phyloP scores from a whole-genome alignment of 2,329 filamentous ascomycete species.

The Aspergillus phoenicis region DNA sequence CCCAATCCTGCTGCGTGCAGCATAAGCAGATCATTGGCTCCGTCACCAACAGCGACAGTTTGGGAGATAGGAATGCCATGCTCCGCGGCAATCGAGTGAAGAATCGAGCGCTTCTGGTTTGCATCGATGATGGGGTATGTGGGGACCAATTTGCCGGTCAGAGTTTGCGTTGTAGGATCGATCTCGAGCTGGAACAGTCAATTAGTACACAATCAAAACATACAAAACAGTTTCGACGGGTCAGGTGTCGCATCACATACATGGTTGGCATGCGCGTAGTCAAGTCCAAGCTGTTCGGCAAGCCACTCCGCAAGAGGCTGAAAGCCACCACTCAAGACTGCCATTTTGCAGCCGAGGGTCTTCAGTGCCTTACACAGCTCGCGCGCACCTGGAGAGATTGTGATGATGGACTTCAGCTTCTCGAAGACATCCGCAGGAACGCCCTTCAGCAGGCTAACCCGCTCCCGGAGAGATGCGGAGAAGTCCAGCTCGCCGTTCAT shows the following conservation, averaged over 20 bases:
- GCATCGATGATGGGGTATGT: conserved; percentile 61
- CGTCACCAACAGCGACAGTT: conserved; percentile 63
- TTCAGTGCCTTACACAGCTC: conserved; percentile 75
- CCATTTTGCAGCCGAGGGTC: conserved; percentile 79
- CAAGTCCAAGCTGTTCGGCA: conserved; percentile 75
- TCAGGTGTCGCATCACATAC: conserved; percentile 43
- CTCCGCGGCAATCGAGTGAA: conserved; percentile 57
- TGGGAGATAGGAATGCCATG: conserved; percentile 58
- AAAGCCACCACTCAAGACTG: conserved; percentile 91
- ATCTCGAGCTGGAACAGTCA: conserved; percentile 49
- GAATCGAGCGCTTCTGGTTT: conserved; percentile 58
- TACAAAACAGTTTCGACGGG: not conserved
- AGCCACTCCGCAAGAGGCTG: conserved; percentile 86
- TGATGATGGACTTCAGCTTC: conserved; percentile 71
- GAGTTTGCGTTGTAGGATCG: conserved; percentile 46
- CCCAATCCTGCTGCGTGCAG: conserved; percentile 64
- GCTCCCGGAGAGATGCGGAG: conserved; percentile 75
- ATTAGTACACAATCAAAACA: conserved; percentile 10
- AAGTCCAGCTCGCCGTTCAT: conserved; percentile 98
- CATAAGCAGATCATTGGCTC: conserved; percentile 68
- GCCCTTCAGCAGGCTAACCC: conserved; percentile 78
- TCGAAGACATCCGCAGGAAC: conserved; percentile 78
- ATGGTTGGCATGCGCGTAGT: conserved; percentile 87
- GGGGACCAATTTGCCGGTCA: conserved; percentile 61
- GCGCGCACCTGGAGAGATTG: conserved; percentile 77